Evolutionary conservation across 2,329 filamentous ascomycete species (phyloP), one percentile per base, ranked within the genome.

Genomic region (Fusarium pseudoanthophilum): DNA sequence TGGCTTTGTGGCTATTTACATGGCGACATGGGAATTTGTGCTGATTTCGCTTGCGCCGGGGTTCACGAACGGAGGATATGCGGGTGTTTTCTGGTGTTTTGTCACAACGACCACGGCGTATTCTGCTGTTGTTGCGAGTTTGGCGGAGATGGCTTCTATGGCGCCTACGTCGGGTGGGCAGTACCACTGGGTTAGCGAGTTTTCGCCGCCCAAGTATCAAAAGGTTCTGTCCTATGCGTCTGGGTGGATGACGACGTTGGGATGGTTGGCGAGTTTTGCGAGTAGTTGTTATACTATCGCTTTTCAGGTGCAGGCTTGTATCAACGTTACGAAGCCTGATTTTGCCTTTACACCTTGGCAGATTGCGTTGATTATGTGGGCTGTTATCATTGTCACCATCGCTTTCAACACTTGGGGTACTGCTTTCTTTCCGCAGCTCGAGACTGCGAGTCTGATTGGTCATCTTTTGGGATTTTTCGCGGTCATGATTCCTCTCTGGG

Each of bases 141-240:
- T 72, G 20, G 69, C 69, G 1, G 69, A 72, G 53, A 72, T 72
- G 68, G 69, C 69, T 34, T 71, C 69, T 8, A 71, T 71, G 69
- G 69, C 69, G 4, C 68, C 69, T 10, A 72, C 68, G 1, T 72
- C 69, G 2, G 69, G 69, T 11, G 69, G 69, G 2, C 68, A 72
- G 49, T 72, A 71, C 1, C 69, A 72, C 6, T 72, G 69, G 68
- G 69, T 72, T 4, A 72, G 69, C 4, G 69, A 72, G 15, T 72
- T 72, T 8, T 72, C 69, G 9, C 69, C 69, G 1, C 68, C 62
- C 0, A 45, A 15, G 4, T 72, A 68, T 10, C 68, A 72, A 4
- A 72, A 72, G 21, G 14, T 68, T 4, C 46, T 71, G 1, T 71
- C 69, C 0, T 71, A 71, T 32, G 69, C 69, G 1, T 71, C 69